Evolutionary conservation across 306 rosid species (phyloP), one percentile per base, ranked within the genome.

Genomic region (Ochetophila trinervis): DNA sequence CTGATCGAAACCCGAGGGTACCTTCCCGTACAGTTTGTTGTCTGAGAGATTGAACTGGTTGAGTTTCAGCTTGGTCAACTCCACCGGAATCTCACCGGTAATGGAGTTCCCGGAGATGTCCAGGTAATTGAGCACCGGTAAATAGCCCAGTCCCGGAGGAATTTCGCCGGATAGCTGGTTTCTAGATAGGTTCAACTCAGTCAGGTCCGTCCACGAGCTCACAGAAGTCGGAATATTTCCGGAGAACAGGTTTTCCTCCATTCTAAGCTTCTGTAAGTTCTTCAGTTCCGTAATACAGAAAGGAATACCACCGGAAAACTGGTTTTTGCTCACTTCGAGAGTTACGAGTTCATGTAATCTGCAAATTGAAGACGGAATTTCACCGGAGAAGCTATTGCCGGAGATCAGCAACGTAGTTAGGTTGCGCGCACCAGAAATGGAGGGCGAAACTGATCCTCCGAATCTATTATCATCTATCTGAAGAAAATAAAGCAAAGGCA

Each of bases 91-190:
- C 67, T 76, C 63, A 1, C 99, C 96, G 1, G 85, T 78, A 20
- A 90, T 68, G 21, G 11, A 66, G 55, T 93, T 93, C 4, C 9
- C 63, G 13, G 97, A 81, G 40, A 90, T 91, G 50, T 93, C 97
- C 36, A 93, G 89, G 68, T 75, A 84, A 6, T 61, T 81, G 32
- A 93, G 74, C 12, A 72, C 76, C 1, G 84, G 90, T 24, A 90
- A 77, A 2, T 57, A 8, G 0, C 96, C 96, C 0, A 93, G 82
- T 21, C 76, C 63, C 1, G 78, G 74, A 0, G 97, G 97, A 47
- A 93, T 93, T 10, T 76, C 21, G 44, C 99, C 91, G 9, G 76
- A 4, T 45, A 93, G 68, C 37, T 2, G 55, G 57, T 93, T 93
- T 37, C 62, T 40, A 0, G 97, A 84, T 6, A 93, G 69, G 70